Evolutionary conservation across 768 basidiomycete species (phyloP).

Genomic region (Amanita rubescens): DNA sequence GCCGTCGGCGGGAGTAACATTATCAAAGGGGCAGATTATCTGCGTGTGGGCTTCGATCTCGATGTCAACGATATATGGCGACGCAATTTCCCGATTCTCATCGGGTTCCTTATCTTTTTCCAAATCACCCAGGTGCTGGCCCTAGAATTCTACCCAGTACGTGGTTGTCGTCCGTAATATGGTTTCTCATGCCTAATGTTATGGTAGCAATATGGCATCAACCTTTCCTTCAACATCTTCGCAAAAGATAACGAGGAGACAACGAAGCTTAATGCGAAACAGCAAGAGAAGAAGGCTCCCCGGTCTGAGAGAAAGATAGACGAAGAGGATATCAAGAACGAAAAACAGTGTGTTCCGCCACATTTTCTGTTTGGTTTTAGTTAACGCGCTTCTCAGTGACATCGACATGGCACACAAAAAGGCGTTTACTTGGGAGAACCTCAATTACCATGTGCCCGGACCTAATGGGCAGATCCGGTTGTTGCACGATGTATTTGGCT

Average conservation of each 20-base stretch:
- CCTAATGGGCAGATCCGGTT: constrained; percentile 52
- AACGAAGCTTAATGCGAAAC: constrained; percentile 45
- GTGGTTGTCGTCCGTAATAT: constrained; percentile 11
- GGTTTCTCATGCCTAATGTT: constrained; percentile 7
- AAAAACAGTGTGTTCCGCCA: constrained; percentile 9
- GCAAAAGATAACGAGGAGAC: constrained; percentile 51
- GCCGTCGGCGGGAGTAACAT: constrained; percentile 43
- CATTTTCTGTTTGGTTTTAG: background rate
- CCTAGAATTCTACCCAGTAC: constrained; percentile 59
- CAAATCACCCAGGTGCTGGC: constrained; percentile 59
- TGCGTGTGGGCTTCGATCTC: constrained; percentile 47
- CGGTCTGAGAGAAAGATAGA: constrained; percentile 23
- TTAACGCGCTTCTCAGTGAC: constrained; percentile 2
- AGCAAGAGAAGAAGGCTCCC: constrained; percentile 45
- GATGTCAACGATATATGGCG: constrained; percentile 50
- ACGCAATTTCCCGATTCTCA: constrained; percentile 59
- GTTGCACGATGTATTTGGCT: constrained; percentile 72
- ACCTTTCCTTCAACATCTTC: constrained; percentile 46
- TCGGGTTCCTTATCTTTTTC: constrained; percentile 68
- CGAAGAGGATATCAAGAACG: constrained; percentile 10
- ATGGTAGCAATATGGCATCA: constrained; percentile 41
- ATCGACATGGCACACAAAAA: constrained; percentile 29
- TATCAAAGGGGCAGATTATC: constrained; percentile 56
- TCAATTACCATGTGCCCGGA: constrained; percentile 73
- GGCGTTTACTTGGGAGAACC: constrained; percentile 74